Base-by-base conservation (phyloP, 306 rosid genomes). In the Arachis stenosperma region DNA sequence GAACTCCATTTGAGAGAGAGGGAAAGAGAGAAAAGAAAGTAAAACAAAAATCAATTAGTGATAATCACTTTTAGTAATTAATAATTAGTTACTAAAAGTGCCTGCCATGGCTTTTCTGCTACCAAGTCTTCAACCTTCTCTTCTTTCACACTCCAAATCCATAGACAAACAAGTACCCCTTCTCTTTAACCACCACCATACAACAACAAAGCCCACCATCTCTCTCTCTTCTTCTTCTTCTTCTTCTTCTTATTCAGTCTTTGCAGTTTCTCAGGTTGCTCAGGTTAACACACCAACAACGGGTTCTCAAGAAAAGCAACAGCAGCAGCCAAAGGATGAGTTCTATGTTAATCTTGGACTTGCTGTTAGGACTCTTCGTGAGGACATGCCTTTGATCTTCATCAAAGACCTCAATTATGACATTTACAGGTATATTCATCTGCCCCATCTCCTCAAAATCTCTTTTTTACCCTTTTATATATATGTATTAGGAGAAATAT, bases 321-420 rank as follows among this genome's bases (percentile, higher is more conserved):
- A 83, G 0, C 71, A 77, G 67, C 82, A 78, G 43, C 83, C 82
- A 51, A 86, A 81, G 56, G 94, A 88, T 50, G 94, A 94, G 8
- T 94, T 91, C 79, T 94, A 85, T 82, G 76, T 94, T 86, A 94
- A 91, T 68, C 90, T 94, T 71, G 98, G 98, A 68, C 69, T 82
- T 42, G 97, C 97, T 42, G 97, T 94, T 3, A 78, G 98, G 71
- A 91, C 97, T 2, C 92, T 94, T 10, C 96, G 97, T 15, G 98
- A 94, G 59, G 97, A 94, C 74, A 22, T 89, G 42, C 97, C 98
- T 51, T 50, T 82, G 47, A 76, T 94, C 78, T 94, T 94, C 85
- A 29, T 84, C 79, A 84, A 82, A 62, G 98, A 94, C 82, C 97
- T 93, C 83, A 90, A 86, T 76, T 93, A 90, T 79, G 90, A 86